Base-by-base conservation (phyloP, 108 stramenopile species). In the Aureococcus anophagefferens region DNA sequence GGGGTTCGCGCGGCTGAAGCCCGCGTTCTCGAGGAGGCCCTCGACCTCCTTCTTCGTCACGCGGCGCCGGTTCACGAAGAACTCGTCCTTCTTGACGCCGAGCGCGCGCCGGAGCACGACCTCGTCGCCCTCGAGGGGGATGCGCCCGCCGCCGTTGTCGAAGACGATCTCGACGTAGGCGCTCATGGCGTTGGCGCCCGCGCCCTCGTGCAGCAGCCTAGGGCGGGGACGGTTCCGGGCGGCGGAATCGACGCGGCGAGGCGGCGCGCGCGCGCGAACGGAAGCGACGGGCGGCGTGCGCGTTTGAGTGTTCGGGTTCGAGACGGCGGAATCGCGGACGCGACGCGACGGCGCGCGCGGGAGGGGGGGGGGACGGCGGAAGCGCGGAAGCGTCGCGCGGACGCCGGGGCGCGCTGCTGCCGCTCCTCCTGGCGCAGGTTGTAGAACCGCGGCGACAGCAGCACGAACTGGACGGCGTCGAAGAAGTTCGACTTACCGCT, bases 111-210 rank as follows among this genome's bases (percentile, higher is more conserved):
- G 92, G 31, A 99, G 75, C 37, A 21, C 51, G 46, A 70, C 90
- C 68, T 91, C 93, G 62, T 89, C 93, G 33, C 93, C 87, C 62
- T 96, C 94, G 65, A 94, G 67, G 14, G 89, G 78, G 67, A 98
- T 85, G 0, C 98, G 90, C 51, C 91, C 83, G 70, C 98, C 96
- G 25, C 89, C 85, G 78, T 99, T 98, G 86, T 99, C 99, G 79
- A 99, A 98, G 37, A 98, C 93, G 46, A 99, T 85, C 85, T 98
- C 96, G 28, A 97, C 96, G 80, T 93, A 97, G 45, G 98, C 98
- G 59, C 79, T 89, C 72, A 95, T 92, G 14, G 84, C 84, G 32
- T 76, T 68, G n/a, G 69, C 73, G 29, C 80, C 80, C 4, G 89
- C 84, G 63, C 94, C 91, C 80, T 93, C 94, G 74, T 96, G 94